Percentiles rank a stretch among this genome's conserved stretches.
These are phyloP conservation scores for Sarocladium brachiariae DNA, from an alignment of 2,329 filamentous ascomycete genomes.

Conservation along the genomic window DNA sequence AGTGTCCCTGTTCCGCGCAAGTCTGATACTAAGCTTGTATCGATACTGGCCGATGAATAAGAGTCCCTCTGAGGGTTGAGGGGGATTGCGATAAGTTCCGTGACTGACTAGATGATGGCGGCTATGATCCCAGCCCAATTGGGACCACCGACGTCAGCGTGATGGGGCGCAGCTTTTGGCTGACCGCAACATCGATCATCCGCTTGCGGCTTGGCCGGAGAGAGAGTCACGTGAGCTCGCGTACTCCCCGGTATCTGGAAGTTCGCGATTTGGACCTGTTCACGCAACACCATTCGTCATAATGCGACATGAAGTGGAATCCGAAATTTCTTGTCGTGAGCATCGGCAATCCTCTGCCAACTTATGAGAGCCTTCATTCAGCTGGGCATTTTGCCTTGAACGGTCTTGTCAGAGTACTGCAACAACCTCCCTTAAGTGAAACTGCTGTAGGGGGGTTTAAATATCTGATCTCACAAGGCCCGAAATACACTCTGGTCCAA, in stretches of 20 bases:
- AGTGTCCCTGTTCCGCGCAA: neutral
- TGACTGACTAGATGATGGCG: slow-evolving; percentile 17
- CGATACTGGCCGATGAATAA: neutral
- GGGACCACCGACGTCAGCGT: slow-evolving; percentile 18
- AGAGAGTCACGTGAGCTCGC: slow-evolving; percentile 23
- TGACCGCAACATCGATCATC: slow-evolving; percentile 12
- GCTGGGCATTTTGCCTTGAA: slow-evolving; percentile 76
- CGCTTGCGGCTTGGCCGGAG: slow-evolving; percentile 1
- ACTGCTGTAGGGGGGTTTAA: slow-evolving; percentile 43
- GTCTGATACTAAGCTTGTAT: neutral
- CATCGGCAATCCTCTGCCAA: slow-evolving; percentile 75
- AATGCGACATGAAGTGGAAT: slow-evolving; percentile 24
- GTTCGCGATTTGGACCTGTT: slow-evolving; percentile 10
- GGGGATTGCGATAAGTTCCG: neutral
- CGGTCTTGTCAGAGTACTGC: slow-evolving; percentile 41
- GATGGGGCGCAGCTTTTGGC: slow-evolving; percentile 16
- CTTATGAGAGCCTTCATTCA: slow-evolving; percentile 75
- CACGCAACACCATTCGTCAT: slow-evolving; percentile 9
- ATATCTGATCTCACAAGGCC: slow-evolving; percentile 39
- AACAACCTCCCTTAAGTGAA: slow-evolving; percentile 42
- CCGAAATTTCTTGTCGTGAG: slow-evolving; percentile 71
- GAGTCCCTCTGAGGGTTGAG: neutral
- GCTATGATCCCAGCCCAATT: slow-evolving; percentile 19
- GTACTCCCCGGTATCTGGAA: slow-evolving; percentile 10
- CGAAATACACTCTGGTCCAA: slow-evolving; percentile 62